These are phyloP conservation scores for Yamadazyma triangularis DNA, from an alignment of 1,139 yeast genomes.

Conservation along the genomic window DNA sequence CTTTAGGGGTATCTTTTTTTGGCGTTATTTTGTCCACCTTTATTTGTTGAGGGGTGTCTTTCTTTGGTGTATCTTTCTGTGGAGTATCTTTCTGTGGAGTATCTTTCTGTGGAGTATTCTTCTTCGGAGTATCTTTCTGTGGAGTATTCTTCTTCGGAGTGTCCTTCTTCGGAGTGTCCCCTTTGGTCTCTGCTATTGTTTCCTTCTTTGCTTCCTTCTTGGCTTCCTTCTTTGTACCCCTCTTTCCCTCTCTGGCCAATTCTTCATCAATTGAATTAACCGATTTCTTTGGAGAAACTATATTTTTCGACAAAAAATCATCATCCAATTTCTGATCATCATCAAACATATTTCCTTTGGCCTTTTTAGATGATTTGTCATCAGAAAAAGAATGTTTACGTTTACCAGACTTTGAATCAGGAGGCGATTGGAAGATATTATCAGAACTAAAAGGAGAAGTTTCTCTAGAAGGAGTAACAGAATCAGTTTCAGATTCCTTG, in stretches of 20 bases:
- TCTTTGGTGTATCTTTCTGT: neutral
- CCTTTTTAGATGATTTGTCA: neutral
- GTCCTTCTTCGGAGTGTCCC: constrained; percentile 2
- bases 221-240: neutral
- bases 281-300: constrained; percentile 1
- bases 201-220: constrained; percentile 1
- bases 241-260: constrained; percentile 1
- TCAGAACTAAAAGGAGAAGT: constrained; percentile 30
- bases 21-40: constrained; percentile 2
- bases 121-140: constrained; percentile 1
- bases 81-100: constrained; percentile 1
- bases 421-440: constrained; percentile 38
- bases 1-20: constrained; percentile 1
- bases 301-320: neutral
- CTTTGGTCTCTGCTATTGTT: no score
- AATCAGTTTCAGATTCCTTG: constrained; percentile 1
- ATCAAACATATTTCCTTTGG: constrained; percentile 1
- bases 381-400: neutral
- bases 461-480: constrained; percentile 1
- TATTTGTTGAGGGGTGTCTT: constrained; percentile 2
- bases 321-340: constrained; percentile 1
- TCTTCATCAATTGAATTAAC: neutral
- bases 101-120: neutral
- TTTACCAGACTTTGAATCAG: constrained; percentile 1
- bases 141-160: constrained; percentile 2